These are phyloP conservation scores for Ecytonucleospora hepatopenaei DNA, from an alignment of 371 early-diverging fungal genomes.

Conservation along the genomic window DNA sequence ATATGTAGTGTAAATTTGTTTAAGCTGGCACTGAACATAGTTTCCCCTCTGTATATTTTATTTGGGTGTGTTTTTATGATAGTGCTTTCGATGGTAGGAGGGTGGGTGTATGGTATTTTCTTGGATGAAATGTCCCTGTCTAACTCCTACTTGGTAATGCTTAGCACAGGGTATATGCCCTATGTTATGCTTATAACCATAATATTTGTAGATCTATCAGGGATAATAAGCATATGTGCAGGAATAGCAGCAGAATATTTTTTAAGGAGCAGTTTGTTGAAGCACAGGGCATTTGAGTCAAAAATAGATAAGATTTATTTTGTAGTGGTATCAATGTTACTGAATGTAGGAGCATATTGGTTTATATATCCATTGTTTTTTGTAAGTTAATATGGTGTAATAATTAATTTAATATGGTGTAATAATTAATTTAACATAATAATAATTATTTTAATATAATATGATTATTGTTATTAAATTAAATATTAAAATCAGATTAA, in stretches of 20 bases:
- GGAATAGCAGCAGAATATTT: constrained; percentile 8
- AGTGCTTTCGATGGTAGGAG: neutral
- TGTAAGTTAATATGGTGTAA: neutral
- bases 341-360: constrained; percentile 12
- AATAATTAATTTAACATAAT: neutral
- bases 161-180: constrained; percentile 1
- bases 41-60: neutral
- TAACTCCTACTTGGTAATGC: constrained; percentile 9
- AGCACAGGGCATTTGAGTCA: neutral
- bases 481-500: neutral
- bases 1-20: neutral
- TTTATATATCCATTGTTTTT: neutral
- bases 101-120: neutral
- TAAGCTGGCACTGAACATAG: neutral
- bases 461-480: neutral
- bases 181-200: neutral
- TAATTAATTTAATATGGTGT: neutral
- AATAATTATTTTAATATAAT: neutral
- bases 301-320: neutral
- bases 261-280: neutral
- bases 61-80: neutral
- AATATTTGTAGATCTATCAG: neutral
- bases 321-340: neutral
- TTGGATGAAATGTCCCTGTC: neutral
- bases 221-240: neutral